phyloP scores from a whole-genome alignment of 805 yeast species.

The Barnettozyma siamensis region DNA sequence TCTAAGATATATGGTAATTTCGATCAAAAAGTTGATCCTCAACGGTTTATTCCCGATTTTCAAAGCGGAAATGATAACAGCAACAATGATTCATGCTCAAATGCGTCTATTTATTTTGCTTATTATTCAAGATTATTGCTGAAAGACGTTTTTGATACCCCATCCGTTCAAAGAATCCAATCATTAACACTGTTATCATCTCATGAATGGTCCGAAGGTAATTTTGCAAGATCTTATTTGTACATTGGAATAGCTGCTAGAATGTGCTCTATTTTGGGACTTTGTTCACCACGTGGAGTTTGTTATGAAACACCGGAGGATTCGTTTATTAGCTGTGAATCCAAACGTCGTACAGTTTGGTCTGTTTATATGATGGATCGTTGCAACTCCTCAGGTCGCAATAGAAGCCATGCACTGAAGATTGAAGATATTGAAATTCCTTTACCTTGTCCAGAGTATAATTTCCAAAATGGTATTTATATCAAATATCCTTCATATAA shows the following conservation, averaged over 20 bases:
- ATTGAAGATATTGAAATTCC: constrained; percentile 29
- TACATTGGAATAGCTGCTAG: constrained; percentile 38
- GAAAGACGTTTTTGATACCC: constrained; percentile 33
- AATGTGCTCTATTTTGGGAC: constrained; percentile 33
- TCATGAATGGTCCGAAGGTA: constrained; percentile 39
- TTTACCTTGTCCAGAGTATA: constrained; percentile 31
- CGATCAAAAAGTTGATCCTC: constrained; percentile 26
- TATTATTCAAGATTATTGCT: constrained; percentile 32
- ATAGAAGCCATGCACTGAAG: constrained; percentile 29
- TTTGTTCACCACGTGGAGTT: constrained; percentile 22
- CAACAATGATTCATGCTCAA: constrained; percentile 20
- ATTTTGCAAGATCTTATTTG: constrained; percentile 31
- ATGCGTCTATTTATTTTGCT: constrained; percentile 35
- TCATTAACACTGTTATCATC: constrained; percentile 32
- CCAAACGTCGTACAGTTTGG: constrained; percentile 35
- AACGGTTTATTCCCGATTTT: constrained; percentile 24
- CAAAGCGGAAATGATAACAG: not conserved
- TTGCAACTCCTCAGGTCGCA: constrained; percentile 33
- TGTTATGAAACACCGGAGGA: constrained; percentile 15
- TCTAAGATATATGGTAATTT: constrained; percentile 30
- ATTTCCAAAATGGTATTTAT: constrained; percentile 26
- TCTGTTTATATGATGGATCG: constrained; percentile 38
- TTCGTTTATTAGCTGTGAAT: constrained; percentile 25
- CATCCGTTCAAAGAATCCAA: constrained; percentile 34
- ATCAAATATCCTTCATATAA: constrained; percentile 10